Conservation (phyloP, 1,284 basidiomycete species). For the Puccinia triticina region DNA sequence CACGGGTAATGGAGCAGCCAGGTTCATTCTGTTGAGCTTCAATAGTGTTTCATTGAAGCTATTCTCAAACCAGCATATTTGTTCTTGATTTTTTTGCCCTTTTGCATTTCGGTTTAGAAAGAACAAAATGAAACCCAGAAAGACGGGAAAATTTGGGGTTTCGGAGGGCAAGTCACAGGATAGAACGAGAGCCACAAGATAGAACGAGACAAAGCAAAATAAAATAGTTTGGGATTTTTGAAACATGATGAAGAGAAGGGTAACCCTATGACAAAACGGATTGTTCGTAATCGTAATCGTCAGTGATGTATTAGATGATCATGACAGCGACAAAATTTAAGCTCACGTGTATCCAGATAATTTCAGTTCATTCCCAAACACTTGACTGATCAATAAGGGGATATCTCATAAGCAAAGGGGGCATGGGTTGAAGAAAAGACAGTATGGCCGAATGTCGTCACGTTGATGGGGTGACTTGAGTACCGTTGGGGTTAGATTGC, state of each 20-base stretch:
- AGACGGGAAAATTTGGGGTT: too few species aligned
- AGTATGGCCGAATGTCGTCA: not conserved
- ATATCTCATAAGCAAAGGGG: conserved; percentile 7
- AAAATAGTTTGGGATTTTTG: not conserved
- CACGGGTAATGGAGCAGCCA: too few species aligned
- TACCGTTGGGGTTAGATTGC: conserved; percentile 3
- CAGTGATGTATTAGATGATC: not conserved
- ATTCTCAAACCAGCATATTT: too few species aligned
- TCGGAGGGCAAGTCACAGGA: too few species aligned
- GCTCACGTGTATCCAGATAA: conserved; percentile 13
- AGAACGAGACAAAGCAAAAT: not conserved
- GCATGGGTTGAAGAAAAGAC: not conserved
- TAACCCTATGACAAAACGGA: not conserved
- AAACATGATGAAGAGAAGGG: conserved; percentile 9
- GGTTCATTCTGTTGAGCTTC: too few species aligned
- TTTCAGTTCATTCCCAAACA: conserved; percentile 1
- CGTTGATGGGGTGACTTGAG: not conserved
- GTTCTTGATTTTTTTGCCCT: too few species aligned
- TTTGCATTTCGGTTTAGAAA: too few species aligned
- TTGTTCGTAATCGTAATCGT: not conserved
- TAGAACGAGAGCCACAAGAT: not conserved
- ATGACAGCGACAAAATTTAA: not conserved
- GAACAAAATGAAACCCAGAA: too few species aligned
- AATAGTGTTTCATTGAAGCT: too few species aligned
- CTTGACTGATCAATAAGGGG: conserved; percentile 20